These are phyloP conservation scores for Pterocarpus santalinus DNA, from an alignment of 306 rosid genomes.

Conservation along the genomic window DNA sequence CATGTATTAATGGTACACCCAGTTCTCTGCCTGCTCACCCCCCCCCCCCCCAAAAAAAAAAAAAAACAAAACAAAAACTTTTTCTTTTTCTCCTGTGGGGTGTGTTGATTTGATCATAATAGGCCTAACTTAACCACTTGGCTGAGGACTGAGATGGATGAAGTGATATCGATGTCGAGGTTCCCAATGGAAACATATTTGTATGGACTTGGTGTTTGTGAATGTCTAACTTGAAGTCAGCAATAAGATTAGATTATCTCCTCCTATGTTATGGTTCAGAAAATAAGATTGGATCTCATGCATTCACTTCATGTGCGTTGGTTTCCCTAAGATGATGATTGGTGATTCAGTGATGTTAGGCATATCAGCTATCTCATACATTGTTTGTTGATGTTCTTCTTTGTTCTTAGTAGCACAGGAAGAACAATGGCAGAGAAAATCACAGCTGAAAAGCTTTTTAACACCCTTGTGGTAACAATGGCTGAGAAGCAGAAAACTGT, in stretches of 20 bases:
- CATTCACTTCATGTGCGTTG: slow-evolving; percentile 28
- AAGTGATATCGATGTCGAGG: not conserved
- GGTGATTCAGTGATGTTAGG: slow-evolving; percentile 8
- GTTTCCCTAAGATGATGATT: not conserved
- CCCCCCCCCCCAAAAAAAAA: no score
- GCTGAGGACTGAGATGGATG: not conserved
- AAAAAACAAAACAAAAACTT: no score
- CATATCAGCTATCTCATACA: slow-evolving; percentile 17
- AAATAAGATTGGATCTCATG: slow-evolving; percentile 11
- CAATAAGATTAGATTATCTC: not conserved
- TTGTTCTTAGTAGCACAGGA: slow-evolving; percentile 49
- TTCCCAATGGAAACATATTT: not conserved
- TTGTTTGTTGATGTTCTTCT: slow-evolving; percentile 25
- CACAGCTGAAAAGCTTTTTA: slow-evolving; percentile 61
- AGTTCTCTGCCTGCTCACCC: not conserved
- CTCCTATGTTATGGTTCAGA: slow-evolving; percentile 21
- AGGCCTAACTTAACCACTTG: not conserved
- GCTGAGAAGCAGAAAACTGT: slow-evolving; percentile 64
- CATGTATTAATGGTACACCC: not conserved
- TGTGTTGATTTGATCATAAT: slow-evolving; percentile 21
- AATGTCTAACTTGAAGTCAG: slow-evolving; percentile 4
- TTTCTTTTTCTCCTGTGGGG: not conserved
- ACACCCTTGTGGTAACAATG: slow-evolving; percentile 66
- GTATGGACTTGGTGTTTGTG: not conserved
- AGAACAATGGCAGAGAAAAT: slow-evolving; percentile 79